A percentile compares a stretch with the other conserved stretches of the same genome.
Evolutionary conservation across 345 rosid genomes (phyloP).

Genomic region (Brassica rapa): DNA sequence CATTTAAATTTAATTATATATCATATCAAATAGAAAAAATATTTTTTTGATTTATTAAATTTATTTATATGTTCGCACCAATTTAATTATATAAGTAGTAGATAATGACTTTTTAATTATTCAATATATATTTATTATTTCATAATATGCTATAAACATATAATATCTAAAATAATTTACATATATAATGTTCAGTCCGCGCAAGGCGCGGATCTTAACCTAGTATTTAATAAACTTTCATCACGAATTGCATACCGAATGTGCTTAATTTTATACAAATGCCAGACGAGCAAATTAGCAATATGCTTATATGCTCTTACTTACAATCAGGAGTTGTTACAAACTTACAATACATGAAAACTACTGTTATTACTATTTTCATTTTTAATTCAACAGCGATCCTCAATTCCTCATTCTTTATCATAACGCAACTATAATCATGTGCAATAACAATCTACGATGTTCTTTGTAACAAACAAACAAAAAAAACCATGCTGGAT

Average conservation of each 20-base stretch:
- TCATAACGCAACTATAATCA: neutral
- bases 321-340: neutral
- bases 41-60: too few relatives aligned
- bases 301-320: neutral
- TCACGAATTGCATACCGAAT: neutral
- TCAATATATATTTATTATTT: too few relatives aligned
- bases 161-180: too few relatives aligned
- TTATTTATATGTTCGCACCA: too few relatives aligned
- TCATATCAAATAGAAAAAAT: too few relatives aligned
- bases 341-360: neutral
- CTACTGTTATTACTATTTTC: neutral
- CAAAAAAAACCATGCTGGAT: neutral
- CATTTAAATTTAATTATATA: too few relatives aligned
- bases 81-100: too few relatives aligned
- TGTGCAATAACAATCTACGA: neutral
- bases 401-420: neutral
- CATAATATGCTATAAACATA: too few relatives aligned
- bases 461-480: neutral
- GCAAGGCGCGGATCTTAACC: too few relatives aligned
- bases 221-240: neutral
- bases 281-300: neutral
- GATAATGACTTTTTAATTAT: too few relatives aligned
- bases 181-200: too few relatives aligned
- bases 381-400: neutral
- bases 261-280: too few relatives aligned